These are phyloP conservation scores for Saturnispora gosingensis DNA, from an alignment of 805 yeast species.

Conservation along the genomic window DNA sequence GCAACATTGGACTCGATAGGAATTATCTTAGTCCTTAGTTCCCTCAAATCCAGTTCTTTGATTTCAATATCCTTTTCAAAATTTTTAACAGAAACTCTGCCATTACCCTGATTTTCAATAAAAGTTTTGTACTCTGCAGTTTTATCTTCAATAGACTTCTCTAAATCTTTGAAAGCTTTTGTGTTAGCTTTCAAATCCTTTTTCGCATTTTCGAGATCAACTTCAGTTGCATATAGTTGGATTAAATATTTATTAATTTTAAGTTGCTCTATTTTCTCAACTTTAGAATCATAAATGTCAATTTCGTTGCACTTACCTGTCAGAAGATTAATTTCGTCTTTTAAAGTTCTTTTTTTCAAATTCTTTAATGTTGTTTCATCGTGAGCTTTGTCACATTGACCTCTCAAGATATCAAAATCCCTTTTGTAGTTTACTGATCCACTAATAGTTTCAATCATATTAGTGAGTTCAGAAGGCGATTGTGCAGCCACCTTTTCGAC, in stretches of 20 bases:
- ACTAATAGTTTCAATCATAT: constrained; percentile 69
- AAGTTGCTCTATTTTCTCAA: constrained; percentile 38
- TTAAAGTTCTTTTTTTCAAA: constrained; percentile 58
- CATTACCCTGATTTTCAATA: constrained; percentile 37
- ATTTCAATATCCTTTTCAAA: constrained; percentile 36
- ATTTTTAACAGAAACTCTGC: constrained; percentile 34
- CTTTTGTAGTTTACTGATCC: constrained; percentile 62
- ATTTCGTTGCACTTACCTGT: constrained; percentile 68
- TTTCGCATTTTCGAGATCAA: constrained; percentile 27
- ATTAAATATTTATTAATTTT: constrained; percentile 48
- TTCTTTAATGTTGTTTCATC: constrained; percentile 55
- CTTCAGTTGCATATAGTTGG: constrained; percentile 54
- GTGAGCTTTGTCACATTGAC: constrained; percentile 56
- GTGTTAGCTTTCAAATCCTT: constrained; percentile 29
- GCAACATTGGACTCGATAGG: constrained; percentile 54
- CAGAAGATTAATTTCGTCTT: constrained; percentile 68
- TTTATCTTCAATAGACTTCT: constrained; percentile 14
- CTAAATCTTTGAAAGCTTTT: constrained; percentile 26
- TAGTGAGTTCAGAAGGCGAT: constrained; percentile 65
- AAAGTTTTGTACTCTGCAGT: constrained; percentile 25
- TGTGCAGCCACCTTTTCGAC: constrained; percentile 90
- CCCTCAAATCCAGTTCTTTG: constrained; percentile 23
- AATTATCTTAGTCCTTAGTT: constrained; percentile 31
- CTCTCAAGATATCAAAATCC: constrained; percentile 59
- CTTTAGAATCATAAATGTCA: constrained; percentile 50